Evolutionary conservation across 192 early-diverging fungal genomes (phyloP), one percentile per base, ranked within the genome.

Genomic region (Rhizophagus prolifer): DNA sequence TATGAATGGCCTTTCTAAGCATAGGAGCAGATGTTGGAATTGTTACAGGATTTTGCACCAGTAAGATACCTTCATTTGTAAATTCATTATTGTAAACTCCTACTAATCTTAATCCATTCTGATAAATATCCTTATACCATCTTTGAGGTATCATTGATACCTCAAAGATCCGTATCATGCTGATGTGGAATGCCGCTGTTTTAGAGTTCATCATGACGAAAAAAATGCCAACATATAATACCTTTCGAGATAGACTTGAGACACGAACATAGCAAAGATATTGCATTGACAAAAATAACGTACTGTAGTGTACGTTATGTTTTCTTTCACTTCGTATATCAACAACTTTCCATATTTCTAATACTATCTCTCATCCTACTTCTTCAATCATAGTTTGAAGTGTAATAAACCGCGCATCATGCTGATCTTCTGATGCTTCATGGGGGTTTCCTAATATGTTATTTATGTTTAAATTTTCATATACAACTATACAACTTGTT

Each of bases 311-410:
- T 19, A 60, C 4, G 4, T 60, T n/a, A n/a, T 60, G 19, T 60
- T 4, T n/a, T 60, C n/a, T 60, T 60, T 60, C 21, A 60, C n/a
- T 25, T 60, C n/a, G 6, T 60, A 60, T 60, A 60, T n/a, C 4
- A 21, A 25, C 25, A 60, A 60, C 25, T 60, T 60, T 60, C n/a
- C 59, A 60, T 60, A 60, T 60, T 60, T 60, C 59, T 60, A 60
- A 60, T n/a, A 60, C 19, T 7, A 21, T 25, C n/a, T 60, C 21
- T n/a, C n/a, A 60, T 60, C 4, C 59, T 60, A 60, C 59, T 60
- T 60, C 59, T 25, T 60, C 59, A 60, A 60, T 60, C 19, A 60
- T 19, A 25, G 21, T 60, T n/a, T 60, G 21, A 4, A 60, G 21
- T 25, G n/a, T 60, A 60, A n/a, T n/a, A 60, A 25, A n/a, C n/a